phyloP scores from a whole-genome alignment of 2,329 filamentous ascomycete species.

The Penicillium expansum region DNA sequence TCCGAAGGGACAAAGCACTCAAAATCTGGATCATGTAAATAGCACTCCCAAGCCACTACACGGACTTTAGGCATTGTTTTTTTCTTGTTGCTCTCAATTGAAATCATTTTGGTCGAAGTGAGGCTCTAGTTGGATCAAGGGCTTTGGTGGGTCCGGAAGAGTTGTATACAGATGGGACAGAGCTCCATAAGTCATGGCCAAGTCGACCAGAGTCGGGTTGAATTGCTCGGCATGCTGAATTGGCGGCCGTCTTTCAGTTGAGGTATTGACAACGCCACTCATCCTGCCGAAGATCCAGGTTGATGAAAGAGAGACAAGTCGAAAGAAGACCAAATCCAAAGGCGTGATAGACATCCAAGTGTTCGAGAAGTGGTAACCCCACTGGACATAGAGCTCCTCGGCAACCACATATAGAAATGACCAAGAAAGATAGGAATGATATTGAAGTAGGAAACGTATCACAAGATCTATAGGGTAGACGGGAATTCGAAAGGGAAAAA shows the following conservation, averaged over 20 bases:
- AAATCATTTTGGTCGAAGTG: background rate
- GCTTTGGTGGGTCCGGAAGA: background rate
- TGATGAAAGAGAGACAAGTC: background rate
- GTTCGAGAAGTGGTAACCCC: background rate
- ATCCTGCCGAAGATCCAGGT: background rate
- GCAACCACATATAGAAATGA: conserved; percentile 10
- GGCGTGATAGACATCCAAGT: background rate
- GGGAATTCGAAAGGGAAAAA: background rate
- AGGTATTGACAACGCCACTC: background rate
- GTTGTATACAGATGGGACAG: background rate
- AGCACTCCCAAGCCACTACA: conserved; percentile 10
- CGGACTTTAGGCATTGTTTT: conserved; percentile 7
- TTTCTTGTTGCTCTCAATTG: conserved; percentile 2
- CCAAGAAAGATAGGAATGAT: conserved; percentile 25
- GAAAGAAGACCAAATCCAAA: background rate
- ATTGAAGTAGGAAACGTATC: conserved; percentile 18
- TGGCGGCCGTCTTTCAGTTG: background rate
- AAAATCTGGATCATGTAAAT: conserved; percentile 5
- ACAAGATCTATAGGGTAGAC: conserved; percentile 1
- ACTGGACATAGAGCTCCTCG: background rate
- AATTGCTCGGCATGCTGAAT: background rate
- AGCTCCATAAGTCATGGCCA: background rate
- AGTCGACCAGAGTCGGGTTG: background rate
- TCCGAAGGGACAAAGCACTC: conserved; percentile 20
- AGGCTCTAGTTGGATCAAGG: background rate